Base-by-base conservation (phyloP, 1,284 basidiomycete genomes). In the Tetrapyrgos nigripes region DNA sequence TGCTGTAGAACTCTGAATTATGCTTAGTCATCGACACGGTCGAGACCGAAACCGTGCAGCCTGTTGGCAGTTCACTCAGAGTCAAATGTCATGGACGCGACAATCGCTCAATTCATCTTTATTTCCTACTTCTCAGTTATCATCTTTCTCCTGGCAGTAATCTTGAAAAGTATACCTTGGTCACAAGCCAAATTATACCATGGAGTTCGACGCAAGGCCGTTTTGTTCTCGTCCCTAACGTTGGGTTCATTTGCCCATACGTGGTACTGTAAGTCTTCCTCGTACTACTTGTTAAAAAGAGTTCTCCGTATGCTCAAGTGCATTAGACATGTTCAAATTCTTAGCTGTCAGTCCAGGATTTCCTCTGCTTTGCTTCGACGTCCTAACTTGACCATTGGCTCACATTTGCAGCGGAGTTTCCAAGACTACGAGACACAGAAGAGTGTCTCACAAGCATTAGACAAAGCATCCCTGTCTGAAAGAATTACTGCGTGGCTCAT, bases 401-500 rank as follows among this genome's bases (percentile, higher is more conserved):
- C 35, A 33, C 28, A 40, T 43, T 23, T 53, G 21, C 62, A 86
- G 84, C 86, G 84, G 84, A 87, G 85, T 61, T 86, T 84, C 62
- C 37, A 60, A 6, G 70, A 82, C 52, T 83, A 80, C 63, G 79
- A 83, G 50, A 45, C 60, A 3, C 24, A 56, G 4, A 28, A 55
- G 24, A 53, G 61, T 11, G 59, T 55, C 19, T 43, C 33, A 35
- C 28, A 13, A 52, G 55, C 47, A 40, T 5, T n/a, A 40, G 37
- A n/a, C 13, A 6, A 40, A 17, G 19, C n/a, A 17, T 27, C 67
- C 53, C 54, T 64, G 10, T 64, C 76, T 6, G 59, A 70, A 6
- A 77, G 82, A 14, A 53, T 86, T n/a, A 76, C 81, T 3, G 70
- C 74, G 3, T 92, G 89, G 90, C 80, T 92, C 1, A 64, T 73